These are phyloP conservation scores for Aspergillus fischeri DNA, from an alignment of 2,329 filamentous ascomycete genomes.

Conservation along the genomic window DNA sequence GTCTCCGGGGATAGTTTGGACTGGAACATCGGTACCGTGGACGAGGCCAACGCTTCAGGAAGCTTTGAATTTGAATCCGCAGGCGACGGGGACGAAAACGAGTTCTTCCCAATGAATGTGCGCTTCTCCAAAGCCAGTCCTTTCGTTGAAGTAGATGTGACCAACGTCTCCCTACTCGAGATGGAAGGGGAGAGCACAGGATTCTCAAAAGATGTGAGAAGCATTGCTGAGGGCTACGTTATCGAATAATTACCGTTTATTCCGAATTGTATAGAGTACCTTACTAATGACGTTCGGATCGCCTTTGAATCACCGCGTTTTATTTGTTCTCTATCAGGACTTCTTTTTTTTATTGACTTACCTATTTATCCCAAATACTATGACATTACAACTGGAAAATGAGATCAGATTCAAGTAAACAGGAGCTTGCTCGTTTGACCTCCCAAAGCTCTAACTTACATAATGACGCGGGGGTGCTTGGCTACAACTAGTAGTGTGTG, in stretches of 20 bases:
- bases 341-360: conserved; percentile 18
- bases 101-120: conserved; percentile 97
- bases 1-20: conserved; percentile 89
- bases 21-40: conserved; percentile 85
- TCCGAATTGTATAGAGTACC: conserved; percentile 30
- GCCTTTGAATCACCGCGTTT: conserved; percentile 15
- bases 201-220: conserved; percentile 45
- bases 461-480: too few relatives aligned
- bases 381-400: neutral
- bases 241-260: conserved; percentile 37
- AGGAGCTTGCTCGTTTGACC: neutral
- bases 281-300: conserved; percentile 35
- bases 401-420: neutral
- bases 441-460: neutral
- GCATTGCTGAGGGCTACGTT: conserved; percentile 41
- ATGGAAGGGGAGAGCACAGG: conserved; percentile 42
- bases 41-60: conserved; percentile 75
- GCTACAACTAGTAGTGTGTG: too few relatives aligned
- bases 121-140: conserved; percentile 81
- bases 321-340: conserved; percentile 16
- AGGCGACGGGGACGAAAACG: conserved; percentile 77
- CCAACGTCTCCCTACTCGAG: conserved; percentile 40
- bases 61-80: conserved; percentile 94
- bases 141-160: conserved; percentile 87
- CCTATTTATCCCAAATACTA: conserved; percentile 15